phyloP scores from a whole-genome alignment of 2,329 filamentous ascomycete species.

The Arachnomyces sp. region DNA sequence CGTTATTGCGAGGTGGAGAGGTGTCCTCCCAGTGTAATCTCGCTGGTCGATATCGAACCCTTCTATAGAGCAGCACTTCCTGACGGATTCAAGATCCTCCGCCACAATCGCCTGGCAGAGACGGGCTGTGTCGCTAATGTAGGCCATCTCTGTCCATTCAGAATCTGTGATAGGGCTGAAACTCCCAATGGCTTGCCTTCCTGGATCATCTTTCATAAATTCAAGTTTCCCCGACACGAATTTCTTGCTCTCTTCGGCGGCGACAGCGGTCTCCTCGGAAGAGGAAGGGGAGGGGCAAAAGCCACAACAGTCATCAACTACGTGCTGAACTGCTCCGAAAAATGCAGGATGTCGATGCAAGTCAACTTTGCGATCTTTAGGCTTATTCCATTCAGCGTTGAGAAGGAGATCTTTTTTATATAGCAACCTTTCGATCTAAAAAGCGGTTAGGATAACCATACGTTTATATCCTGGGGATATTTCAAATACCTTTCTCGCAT shows the following conservation, averaged over 20 bases:
- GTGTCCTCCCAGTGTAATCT: slow-evolving; percentile 70
- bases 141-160: slow-evolving; percentile 85
- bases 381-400: slow-evolving; percentile 79
- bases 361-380: slow-evolving; percentile 64
- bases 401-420: slow-evolving; percentile 74
- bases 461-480: slow-evolving; percentile 22
- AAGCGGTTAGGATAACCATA: slow-evolving; percentile 25
- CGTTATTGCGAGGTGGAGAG: slow-evolving; percentile 66
- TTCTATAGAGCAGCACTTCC: slow-evolving; percentile 61
- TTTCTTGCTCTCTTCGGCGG: slow-evolving; percentile 63
- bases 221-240: slow-evolving; percentile 66
- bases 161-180: slow-evolving; percentile 76
- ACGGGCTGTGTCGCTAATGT: slow-evolving; percentile 67
- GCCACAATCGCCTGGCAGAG: slow-evolving; percentile 78
- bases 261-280: slow-evolving; percentile 61
- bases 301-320: slow-evolving; percentile 74
- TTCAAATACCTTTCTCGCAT: slow-evolving; percentile 24
- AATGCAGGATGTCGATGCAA: slow-evolving; percentile 80
- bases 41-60: slow-evolving; percentile 62
- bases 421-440: slow-evolving; percentile 69
- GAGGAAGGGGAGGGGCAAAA: slow-evolving; percentile 63
- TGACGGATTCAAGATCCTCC: slow-evolving; percentile 59
- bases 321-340: slow-evolving; percentile 66
- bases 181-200: slow-evolving; percentile 61
- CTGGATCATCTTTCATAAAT: slow-evolving; percentile 74